phyloP scores from a whole-genome alignment of 805 yeast species.

The Maudiozyma turicensis region DNA sequence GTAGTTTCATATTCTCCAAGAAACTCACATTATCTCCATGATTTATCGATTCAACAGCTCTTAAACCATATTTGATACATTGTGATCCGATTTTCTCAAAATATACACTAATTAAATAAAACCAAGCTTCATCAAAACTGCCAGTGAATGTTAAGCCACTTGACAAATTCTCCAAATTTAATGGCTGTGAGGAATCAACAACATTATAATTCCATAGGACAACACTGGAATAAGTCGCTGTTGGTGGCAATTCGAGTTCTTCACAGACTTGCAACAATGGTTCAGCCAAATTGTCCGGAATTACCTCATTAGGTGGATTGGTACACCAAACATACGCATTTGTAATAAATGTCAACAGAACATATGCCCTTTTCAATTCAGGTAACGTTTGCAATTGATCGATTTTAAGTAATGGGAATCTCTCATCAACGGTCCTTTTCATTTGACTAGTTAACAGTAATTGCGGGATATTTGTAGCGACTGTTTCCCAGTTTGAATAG shows the following conservation, averaged over 20 bases:
- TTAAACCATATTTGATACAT: constrained; percentile 56
- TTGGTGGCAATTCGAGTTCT: constrained; percentile 65
- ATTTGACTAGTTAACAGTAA: constrained; percentile 56
- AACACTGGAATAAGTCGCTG: constrained; percentile 80
- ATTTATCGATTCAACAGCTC: constrained; percentile 51
- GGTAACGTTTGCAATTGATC: constrained; percentile 30
- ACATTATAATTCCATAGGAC: constrained; percentile 81
- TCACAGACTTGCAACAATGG: constrained; percentile 59
- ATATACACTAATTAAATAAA: constrained; percentile 76
- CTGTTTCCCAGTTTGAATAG: constrained; percentile 68
- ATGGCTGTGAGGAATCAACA: constrained; percentile 32
- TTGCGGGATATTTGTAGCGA: constrained; percentile 53
- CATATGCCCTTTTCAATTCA: constrained; percentile 72
- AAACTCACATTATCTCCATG: constrained; percentile 35
- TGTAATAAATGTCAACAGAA: constrained; percentile 65
- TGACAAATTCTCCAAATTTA: constrained; percentile 61
- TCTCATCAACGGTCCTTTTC: constrained; percentile 49
- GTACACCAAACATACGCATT: constrained; percentile 91
- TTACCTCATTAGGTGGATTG: constrained; percentile 44
- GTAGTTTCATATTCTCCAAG: constrained; percentile 40
- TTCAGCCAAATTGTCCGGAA: constrained; percentile 60
- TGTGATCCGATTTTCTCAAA: constrained; percentile 78
- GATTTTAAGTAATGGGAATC: constrained; percentile 46
- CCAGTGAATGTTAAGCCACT: constrained; percentile 85
- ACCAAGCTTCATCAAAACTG: constrained; percentile 87